Percentiles rank a stretch among this genome's conserved stretches.
These are phyloP conservation scores for Tolypocladium inflatum DNA, from an alignment of 2,329 filamentous ascomycete species.

Conservation along the genomic window DNA sequence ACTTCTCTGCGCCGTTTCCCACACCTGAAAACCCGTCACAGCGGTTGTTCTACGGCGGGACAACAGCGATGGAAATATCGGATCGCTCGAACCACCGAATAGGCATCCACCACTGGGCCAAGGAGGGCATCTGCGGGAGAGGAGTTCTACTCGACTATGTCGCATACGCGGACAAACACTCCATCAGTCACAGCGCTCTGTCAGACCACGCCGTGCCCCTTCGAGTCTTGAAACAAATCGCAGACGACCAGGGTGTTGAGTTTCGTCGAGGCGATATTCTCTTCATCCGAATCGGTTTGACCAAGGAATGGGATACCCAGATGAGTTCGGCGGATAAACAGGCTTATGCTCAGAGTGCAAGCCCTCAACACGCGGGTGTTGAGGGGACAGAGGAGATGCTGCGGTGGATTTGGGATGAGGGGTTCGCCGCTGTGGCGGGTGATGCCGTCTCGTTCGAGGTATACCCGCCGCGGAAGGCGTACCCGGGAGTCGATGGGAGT, in stretches of 20 bases:
- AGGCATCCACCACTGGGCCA: slow-evolving; percentile 37
- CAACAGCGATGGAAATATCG: slow-evolving; percentile 32
- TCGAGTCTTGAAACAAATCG: slow-evolving; percentile 19
- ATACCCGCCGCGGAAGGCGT: slow-evolving; percentile 19
- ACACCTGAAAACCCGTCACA: slow-evolving; percentile 18
- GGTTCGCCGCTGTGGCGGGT: slow-evolving; percentile 36
- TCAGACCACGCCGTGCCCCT: slow-evolving; percentile 26
- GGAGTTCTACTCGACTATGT: slow-evolving; percentile 42
- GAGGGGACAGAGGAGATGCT: slow-evolving; percentile 22
- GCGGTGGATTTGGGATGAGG: slow-evolving; percentile 35
- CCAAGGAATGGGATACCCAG: slow-evolving; percentile 16
- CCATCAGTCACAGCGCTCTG: slow-evolving; percentile 29
- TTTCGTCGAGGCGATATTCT: slow-evolving; percentile 44
- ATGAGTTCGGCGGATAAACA: slow-evolving; percentile 32
- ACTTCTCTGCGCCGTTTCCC: slow-evolving; percentile 34
- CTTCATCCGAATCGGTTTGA: slow-evolving; percentile 23
- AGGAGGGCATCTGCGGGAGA: slow-evolving; percentile 36
- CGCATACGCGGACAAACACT: slow-evolving; percentile 27
- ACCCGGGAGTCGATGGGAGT: slow-evolving; percentile 9
- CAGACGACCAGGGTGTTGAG: slow-evolving; percentile 28
- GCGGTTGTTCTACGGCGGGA: slow-evolving; percentile 39
- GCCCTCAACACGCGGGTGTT: slow-evolving; percentile 19
- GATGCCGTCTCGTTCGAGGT: slow-evolving; percentile 34
- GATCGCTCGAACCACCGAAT: slow-evolving; percentile 32
- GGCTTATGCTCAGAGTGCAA: slow-evolving; percentile 27